Evolutionary conservation across 164 flowering plant genomes (phyloP).

Genomic region (Umbilicus rupestris): DNA sequence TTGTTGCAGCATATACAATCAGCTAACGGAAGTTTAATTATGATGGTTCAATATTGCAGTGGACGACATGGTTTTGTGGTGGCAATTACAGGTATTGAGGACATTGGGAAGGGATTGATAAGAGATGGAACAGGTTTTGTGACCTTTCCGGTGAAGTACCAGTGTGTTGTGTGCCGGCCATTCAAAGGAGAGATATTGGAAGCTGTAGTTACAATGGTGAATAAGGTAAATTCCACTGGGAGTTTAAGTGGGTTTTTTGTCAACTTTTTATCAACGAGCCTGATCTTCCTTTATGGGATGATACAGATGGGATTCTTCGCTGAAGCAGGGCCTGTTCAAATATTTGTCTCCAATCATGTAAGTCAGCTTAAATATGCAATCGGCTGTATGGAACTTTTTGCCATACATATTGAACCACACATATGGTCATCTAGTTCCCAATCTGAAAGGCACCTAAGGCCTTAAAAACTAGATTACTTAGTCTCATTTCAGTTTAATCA

Average conservation of each 20-base stretch:
- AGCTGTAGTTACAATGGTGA: slow-evolving; percentile 95
- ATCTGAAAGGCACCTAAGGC: background rate
- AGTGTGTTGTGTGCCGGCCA: slow-evolving; percentile 86
- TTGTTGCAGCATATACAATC: background rate
- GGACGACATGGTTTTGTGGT: slow-evolving; percentile 94
- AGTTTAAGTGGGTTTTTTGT: background rate
- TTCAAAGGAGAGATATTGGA: slow-evolving; percentile 94
- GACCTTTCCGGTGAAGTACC: slow-evolving; percentile 83
- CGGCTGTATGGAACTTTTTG: background rate
- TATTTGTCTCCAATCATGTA: slow-evolving; percentile 92
- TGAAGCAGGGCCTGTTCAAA: slow-evolving; percentile 98
- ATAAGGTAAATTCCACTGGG: slow-evolving; percentile 38
- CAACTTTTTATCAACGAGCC: background rate
- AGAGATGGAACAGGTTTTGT: slow-evolving; percentile 92
- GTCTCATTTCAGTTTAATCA: background rate
- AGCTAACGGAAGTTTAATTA: background rate
- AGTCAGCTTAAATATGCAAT: slow-evolving; percentile 16
- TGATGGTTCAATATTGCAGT: slow-evolving; percentile 22
- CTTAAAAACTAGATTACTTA: background rate
- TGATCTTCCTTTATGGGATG: background rate
- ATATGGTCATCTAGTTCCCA: background rate
- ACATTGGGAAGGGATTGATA: slow-evolving; percentile 80
- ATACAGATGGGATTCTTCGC: slow-evolving; percentile 95
- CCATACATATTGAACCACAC: background rate
- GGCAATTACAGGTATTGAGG: slow-evolving; percentile 82